Percentiles rank a stretch among this genome's conserved stretches.
phyloP scores from a whole-genome alignment of 2,329 filamentous ascomycete genomes.

The Talaromyces sp. region DNA sequence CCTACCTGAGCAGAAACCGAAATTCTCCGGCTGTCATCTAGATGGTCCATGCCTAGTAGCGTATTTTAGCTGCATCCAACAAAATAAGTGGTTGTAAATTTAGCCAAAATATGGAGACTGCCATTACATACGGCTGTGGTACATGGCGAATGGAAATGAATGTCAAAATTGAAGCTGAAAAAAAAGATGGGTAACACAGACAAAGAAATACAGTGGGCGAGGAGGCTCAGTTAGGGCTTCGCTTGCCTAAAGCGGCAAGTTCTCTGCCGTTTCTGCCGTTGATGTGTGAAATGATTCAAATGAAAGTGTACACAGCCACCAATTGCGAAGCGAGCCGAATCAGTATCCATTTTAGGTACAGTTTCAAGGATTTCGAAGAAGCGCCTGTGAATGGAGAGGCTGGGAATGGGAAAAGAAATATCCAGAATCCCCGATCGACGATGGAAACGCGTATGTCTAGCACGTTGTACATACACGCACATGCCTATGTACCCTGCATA shows the following conservation, averaged over 20 bases:
- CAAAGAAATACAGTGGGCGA: not conserved
- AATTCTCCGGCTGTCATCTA: not conserved
- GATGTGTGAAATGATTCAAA: not conserved
- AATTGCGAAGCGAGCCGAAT: not conserved
- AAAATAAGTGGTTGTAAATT: not conserved
- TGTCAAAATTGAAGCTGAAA: not conserved
- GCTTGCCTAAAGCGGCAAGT: conserved; percentile 1
- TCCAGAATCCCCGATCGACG: not conserved
- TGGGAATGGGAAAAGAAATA: not conserved
- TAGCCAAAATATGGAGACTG: not conserved
- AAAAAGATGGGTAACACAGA: not conserved
- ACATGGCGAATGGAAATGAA: not conserved
- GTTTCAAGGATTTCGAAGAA: not conserved
- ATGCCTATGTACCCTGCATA: not conserved
- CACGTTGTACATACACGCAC: not conserved
- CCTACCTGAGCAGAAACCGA: not conserved
- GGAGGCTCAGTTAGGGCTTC: conserved; percentile 1
- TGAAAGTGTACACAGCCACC: not conserved
- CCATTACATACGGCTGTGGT: not conserved
- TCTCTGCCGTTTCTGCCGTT: not conserved
- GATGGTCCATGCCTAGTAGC: not conserved
- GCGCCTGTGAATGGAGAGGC: not conserved
- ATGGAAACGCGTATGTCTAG: not conserved
- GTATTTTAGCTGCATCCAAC: not conserved
- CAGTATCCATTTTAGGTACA: not conserved